Evolutionary conservation across 495 filamentous ascomycete species (phyloP).

Genomic region (Hypoxylon fragiforme): DNA sequence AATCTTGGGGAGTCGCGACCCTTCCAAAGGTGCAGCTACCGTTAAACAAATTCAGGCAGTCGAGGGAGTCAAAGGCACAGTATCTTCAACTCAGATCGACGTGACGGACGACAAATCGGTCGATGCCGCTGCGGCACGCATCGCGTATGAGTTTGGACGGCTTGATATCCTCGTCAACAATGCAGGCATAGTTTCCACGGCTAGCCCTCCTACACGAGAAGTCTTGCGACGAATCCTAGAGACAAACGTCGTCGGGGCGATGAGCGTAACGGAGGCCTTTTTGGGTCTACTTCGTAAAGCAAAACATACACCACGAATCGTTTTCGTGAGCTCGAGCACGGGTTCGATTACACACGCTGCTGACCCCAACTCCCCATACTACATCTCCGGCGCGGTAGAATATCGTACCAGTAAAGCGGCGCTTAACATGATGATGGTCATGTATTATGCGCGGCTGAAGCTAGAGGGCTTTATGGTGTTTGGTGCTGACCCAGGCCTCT

Average conservation of each 20-base stretch:
- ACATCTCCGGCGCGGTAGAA: conserved; percentile 11
- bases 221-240: conserved; percentile 41
- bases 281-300: conserved; percentile 46
- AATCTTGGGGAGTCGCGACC: conserved; percentile 22
- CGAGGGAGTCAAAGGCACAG: conserved; percentile 18
- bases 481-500: conserved; percentile 22
- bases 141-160: conserved; percentile 42
- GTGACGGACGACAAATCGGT: conserved; percentile 22
- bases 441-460: conserved; percentile 21
- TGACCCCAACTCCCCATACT: conserved; percentile 12
- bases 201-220: conserved; percentile 27
- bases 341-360: conserved; percentile 42
- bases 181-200: conserved; percentile 41
- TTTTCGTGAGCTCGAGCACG: conserved; percentile 35
- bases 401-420: conserved; percentile 45
- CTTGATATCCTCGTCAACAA: conserved; percentile 42
- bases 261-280: conserved; percentile 46
- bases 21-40: conserved; percentile 10
- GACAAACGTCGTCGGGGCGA: conserved; percentile 46
- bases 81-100: conserved; percentile 19
- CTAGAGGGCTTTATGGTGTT: conserved; percentile 19
- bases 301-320: conserved; percentile 14
- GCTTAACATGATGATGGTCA: conserved; percentile 44
- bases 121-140: conserved; percentile 36
- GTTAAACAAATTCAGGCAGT: conserved; percentile 1